Percentiles rank a stretch among this genome's conserved stretches.
Evolutionary conservation across 2,329 filamentous ascomycete genomes (phyloP).

Genomic region (Aspergillus sp.): DNA sequence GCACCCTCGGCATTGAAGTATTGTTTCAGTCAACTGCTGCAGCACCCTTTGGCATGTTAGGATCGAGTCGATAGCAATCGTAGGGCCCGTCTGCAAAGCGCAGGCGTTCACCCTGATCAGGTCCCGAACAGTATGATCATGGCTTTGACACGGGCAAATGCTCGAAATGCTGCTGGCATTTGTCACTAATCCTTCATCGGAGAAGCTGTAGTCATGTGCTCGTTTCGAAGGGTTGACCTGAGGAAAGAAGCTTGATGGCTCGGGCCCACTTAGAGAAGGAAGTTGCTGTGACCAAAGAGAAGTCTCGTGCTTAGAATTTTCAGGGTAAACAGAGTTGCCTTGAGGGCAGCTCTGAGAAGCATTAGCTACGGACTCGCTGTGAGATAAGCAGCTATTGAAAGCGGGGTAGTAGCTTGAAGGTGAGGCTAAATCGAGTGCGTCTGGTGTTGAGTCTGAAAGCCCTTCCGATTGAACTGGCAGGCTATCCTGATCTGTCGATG

Average conservation of each 20-base stretch:
- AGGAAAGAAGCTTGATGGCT: background rate
- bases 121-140: constrained; percentile 24
- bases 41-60: constrained; percentile 28
- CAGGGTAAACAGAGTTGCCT: background rate
- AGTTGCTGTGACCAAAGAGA: constrained; percentile 12
- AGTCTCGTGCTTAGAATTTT: constrained; percentile 7
- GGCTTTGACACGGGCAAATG: constrained; percentile 24
- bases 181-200: constrained; percentile 1
- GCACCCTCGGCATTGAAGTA: constrained; percentile 30
- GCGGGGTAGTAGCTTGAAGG: constrained; percentile 1
- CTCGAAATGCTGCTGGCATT: background rate
- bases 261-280: background rate
- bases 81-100: constrained; percentile 16
- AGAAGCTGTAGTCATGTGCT: constrained; percentile 1
- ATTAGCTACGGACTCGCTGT: background rate
- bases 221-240: constrained; percentile 3
- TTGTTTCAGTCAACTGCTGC: constrained; percentile 28
- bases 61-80: constrained; percentile 27
- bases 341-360: background rate
- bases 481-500: constrained; percentile 6
- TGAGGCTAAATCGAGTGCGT: background rate
- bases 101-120: constrained; percentile 23
- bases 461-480: background rate
- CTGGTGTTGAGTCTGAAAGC: constrained; percentile 1
- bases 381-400: background rate